Conservation (phyloP, 2,329 filamentous ascomycete genomes). For the Diaporthe aspalathi region DNA sequence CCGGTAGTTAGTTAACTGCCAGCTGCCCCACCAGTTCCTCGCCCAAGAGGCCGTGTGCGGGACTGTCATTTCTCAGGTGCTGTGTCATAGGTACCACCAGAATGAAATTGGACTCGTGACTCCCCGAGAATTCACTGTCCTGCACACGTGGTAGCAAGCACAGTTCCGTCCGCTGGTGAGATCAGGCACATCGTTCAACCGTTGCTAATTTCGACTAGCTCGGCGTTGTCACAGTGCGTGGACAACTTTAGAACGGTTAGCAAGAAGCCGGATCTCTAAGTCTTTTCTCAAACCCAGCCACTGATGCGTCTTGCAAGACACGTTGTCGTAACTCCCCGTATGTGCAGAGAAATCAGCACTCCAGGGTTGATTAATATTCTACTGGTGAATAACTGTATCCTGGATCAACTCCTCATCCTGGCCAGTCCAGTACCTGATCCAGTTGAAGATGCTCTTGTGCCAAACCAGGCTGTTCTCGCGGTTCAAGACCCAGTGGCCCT, state of each 20-base stretch:
- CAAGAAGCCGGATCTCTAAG: neutral
- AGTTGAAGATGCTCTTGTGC: constrained; percentile 76
- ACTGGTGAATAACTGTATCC: constrained; percentile 21
- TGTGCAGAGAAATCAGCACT: neutral
- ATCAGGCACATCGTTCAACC: neutral
- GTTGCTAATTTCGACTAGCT: neutral
- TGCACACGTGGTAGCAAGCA: no score
- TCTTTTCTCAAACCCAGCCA: neutral
- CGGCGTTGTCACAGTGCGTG: neutral
- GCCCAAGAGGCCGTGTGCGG: neutral
- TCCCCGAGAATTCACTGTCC: neutral
- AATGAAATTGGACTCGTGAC: no score
- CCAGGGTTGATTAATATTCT: neutral
- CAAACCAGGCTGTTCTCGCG: constrained; percentile 76
- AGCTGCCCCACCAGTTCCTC: neutral
- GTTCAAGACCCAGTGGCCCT: constrained; percentile 79
- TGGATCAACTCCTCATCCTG: constrained; percentile 24
- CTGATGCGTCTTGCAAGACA: neutral
- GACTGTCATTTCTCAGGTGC: neutral
- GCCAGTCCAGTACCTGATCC: constrained; percentile 66
- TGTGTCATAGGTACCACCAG: neutral
- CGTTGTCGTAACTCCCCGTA: no score
- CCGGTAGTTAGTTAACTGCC: neutral
- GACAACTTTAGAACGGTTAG: no score
- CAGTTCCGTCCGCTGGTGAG: neutral